Base-by-base conservation (phyloP, 1,284 basidiomycete species). In the Termitomyces sp. region DNA sequence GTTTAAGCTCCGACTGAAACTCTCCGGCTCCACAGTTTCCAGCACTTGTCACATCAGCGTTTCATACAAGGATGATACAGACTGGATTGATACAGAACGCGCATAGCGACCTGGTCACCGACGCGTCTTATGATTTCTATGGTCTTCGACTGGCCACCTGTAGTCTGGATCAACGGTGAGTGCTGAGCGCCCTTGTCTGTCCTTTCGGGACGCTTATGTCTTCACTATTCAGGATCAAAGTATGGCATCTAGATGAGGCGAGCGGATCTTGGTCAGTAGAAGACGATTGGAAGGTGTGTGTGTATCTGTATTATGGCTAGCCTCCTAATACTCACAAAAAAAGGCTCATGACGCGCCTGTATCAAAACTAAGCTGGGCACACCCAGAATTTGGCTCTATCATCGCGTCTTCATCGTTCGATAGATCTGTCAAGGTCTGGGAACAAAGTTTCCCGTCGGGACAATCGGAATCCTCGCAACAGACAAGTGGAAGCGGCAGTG, bases 341-440 rank as follows among this genome's bases (percentile, higher is more conserved):
- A 19, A 94, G 90, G 93, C 93, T 13, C 93, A 95, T 68, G 92
- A 94, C 64, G 92, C 92, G 9, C 83, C 92, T 0, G 77, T 94
- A 39, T 82, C 91, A 7, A 86, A 82, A 68, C 64, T 95, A n/a
- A 82, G 81, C 53, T 96, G 92, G 87, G 90, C 91, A 1, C 92
- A 94, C 65, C 92, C 94, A 5, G 85, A 94, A 67, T 93, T 92
- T 60, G 93, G 92, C 9, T 82, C 84, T 1, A 80, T 96, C 53
- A 75, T 96, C 53, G 92, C 92, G 0, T 92, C 89, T 0, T 83
- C 83, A 5, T 92, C 89, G 1, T 92, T 92, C 64, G 94, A 97
- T 70, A 82, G 93, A 15, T 90, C 89, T 0, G 88, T 93, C 53
- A 89, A 94, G 69, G 81, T 96, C 17, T 96, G 92, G 92, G 92